Evolutionary conservation across 257 asterid genomes (phyloP), one percentile per base, ranked within the genome.

Genomic region (Vinca minor): DNA sequence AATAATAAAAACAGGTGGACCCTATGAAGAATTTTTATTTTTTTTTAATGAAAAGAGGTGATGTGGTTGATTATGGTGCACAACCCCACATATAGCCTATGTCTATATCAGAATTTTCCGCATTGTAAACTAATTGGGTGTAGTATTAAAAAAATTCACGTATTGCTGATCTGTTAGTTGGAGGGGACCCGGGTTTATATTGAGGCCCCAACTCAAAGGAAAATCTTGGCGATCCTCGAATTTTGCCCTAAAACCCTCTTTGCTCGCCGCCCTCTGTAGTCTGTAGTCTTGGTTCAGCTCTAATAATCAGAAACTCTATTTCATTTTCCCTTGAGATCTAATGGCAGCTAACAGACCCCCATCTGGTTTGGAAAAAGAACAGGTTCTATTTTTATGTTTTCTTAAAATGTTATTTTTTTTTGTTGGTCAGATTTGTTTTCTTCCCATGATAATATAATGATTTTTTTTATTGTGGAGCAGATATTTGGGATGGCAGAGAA

Each of bases 401-500:
- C n/a, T n/a, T 25, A 3, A 3, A 6, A 0, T 63, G 55, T 53
- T 31, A 29, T 13, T 12, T 25, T 48, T 38, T 63, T 58, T 44
- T n/a, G 7, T 6, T 32, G 6, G 39, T 31, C 46, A n/a, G 1
- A 26, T 42, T 38, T n/a, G n/a, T 38, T 8, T 38, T 11, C 42
- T 38, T 8, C 42, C 42, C 1, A 3, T 34, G 38, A 3, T 7
- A 34, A 34, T 34, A 3, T n/a, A 3, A 12, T 39, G 8, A 7
- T 39, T 39, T 14, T 39, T 42, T 12, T 42, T 44, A 44, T 53
- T 42, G 54, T 21, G 8, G 36, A 32, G 65, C 82, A 87, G 93
- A 73, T 87, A 15, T 77, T 81, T 70, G 83, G 80, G 28, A 79
- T 83, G 87, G 87, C 87, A 44, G 95, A 85, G 79, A 85, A 83